These are phyloP conservation scores for Pleurotus sapidus DNA, from an alignment of 768 basidiomycete species.

Conservation along the genomic window DNA sequence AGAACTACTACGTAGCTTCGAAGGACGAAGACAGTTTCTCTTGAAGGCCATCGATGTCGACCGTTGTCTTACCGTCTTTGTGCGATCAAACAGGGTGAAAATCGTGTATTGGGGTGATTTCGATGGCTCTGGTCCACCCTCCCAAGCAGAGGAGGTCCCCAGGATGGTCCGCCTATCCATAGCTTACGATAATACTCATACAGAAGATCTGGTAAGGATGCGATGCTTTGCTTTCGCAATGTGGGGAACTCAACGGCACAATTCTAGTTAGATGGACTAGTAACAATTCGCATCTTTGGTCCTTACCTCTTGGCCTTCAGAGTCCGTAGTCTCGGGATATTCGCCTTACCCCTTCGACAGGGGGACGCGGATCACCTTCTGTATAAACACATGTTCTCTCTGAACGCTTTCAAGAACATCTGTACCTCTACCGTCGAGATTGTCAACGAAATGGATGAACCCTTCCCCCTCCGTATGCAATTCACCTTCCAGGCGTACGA, in stretches of 20 bases:
- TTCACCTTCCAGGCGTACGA: conserved; percentile 44
- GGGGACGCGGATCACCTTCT: conserved; percentile 12
- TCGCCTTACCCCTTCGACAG: conserved; percentile 23
- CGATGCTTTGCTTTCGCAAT: background rate
- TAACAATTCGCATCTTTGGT: conserved; percentile 43
- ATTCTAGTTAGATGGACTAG: conserved; percentile 36
- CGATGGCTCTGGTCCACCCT: background rate
- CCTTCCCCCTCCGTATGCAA: conserved; percentile 14
- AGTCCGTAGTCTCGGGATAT: conserved; percentile 47
- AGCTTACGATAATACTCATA: too few species aligned
- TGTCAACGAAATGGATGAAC: background rate
- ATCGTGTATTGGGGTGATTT: conserved; percentile 35
- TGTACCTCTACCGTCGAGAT: conserved; percentile 32
- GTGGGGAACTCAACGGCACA: background rate
- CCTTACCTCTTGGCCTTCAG: conserved; percentile 51
- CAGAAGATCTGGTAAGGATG: conserved; percentile 32
- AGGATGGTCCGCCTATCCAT: too few species aligned
- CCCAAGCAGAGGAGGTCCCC: too few species aligned
- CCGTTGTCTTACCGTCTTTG: conserved; percentile 28
- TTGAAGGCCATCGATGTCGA: conserved; percentile 33
- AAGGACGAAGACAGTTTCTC: conserved; percentile 19
- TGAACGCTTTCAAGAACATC: conserved; percentile 40
- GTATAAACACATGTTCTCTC: conserved; percentile 20
- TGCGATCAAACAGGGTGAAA: conserved; percentile 26
- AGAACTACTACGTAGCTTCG: conserved; percentile 15